Evolutionary conservation across 805 yeast species (phyloP).

Genomic region (Dipodascus geniculatus): DNA sequence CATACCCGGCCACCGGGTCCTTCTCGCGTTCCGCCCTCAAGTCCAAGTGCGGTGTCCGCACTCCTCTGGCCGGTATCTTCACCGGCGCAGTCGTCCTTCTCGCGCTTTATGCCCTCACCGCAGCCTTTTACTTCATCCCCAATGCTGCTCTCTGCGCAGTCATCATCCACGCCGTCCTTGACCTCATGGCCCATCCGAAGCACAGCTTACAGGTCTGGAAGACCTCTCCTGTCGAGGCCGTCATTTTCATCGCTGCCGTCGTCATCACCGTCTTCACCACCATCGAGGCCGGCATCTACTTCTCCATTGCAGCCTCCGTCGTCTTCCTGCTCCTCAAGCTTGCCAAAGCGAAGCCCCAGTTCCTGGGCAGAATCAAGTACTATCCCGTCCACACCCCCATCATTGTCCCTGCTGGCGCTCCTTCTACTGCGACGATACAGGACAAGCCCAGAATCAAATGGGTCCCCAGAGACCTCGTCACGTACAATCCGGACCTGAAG

Average conservation of each 20-base stretch:
- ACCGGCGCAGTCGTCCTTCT: conserved; percentile 82
- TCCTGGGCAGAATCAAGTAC: conserved; percentile 66
- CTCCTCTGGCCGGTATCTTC: conserved; percentile 85
- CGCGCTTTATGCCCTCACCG: conserved; percentile 75
- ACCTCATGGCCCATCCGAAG: conserved; percentile 49
- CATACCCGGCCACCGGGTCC: conserved; percentile 94
- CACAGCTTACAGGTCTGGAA: conserved; percentile 49
- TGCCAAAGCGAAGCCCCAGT: conserved; percentile 71
- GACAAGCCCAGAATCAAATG: conserved; percentile 13
- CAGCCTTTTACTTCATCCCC: conserved; percentile 80
- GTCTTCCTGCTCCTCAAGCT: conserved; percentile 63
- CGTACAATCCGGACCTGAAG: conserved; percentile 43
- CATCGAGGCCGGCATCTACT: conserved; percentile 84
- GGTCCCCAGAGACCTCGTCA: conserved; percentile 30
- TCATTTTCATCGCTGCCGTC: conserved; percentile 62
- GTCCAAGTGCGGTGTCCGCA: conserved; percentile 89
- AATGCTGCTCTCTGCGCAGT: conserved; percentile 79
- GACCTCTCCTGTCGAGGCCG: conserved; percentile 60
- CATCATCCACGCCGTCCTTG: conserved; percentile 88
- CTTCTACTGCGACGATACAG: conserved; percentile 17
- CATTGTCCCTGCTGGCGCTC: conserved; percentile 19
- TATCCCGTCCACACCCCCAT: conserved; percentile 60
- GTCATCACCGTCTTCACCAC: conserved; percentile 64
- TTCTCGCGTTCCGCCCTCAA: conserved; percentile 90
- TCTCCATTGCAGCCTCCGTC: conserved; percentile 75